Conservation (phyloP, 2,329 filamentous ascomycete species). For the Erysiphe pulchra region DNA sequence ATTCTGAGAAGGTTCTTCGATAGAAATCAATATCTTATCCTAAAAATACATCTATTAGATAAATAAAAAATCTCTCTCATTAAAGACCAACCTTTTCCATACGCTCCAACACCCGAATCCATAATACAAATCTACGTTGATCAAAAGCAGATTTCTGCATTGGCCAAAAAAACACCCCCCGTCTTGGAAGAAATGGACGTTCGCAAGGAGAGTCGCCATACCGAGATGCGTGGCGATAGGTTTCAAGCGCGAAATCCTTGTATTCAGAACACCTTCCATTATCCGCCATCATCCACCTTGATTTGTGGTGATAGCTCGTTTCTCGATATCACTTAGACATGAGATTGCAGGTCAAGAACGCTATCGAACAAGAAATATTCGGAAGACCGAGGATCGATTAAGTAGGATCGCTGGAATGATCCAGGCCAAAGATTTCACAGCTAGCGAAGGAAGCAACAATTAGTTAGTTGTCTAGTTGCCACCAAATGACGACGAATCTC, state of each 20-base stretch:
- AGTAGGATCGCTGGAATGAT: neutral
- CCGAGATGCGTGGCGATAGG: neutral
- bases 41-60: neutral
- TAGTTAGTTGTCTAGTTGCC: no score
- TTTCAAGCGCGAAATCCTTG: neutral
- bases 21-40: neutral
- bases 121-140: neutral
- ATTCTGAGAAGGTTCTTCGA: neutral
- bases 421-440: neutral
- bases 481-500: no score
- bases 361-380: no score
- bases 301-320: no score
- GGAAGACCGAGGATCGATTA: neutral
- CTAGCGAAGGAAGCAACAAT: no score
- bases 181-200: neutral
- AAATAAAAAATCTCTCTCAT: no score
- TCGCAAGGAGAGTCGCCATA: neutral
- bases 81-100: neutral
- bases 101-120: neutral
- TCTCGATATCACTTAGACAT: no score
- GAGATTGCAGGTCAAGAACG: no score
- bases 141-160: neutral
- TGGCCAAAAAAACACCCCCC: neutral
- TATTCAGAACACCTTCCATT: neutral
- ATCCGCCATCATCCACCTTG: no score